A percentile compares a stretch with the other conserved stretches of the same genome.
phyloP scores from a whole-genome alignment of 306 rosid species.

The Fragaria vesca region DNA sequence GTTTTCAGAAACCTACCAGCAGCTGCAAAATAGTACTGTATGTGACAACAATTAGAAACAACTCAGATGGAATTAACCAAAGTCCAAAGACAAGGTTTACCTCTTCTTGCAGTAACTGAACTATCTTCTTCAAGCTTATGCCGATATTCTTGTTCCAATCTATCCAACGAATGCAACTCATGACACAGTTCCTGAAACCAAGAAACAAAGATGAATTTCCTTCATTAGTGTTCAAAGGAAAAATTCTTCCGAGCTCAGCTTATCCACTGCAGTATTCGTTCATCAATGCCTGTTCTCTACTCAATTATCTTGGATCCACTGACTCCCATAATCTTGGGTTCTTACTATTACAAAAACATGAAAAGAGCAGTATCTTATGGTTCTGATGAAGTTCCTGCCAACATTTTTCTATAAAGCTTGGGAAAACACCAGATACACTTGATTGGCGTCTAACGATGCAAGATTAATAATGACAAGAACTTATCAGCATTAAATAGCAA shows the following conservation, averaged over 20 bases:
- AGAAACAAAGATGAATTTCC: conserved; percentile 17
- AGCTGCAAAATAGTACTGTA: neutral
- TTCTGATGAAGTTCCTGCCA: too few species aligned
- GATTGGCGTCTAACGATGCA: too few species aligned
- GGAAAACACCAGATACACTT: too few species aligned
- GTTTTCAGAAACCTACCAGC: neutral
- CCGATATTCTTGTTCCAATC: conserved; percentile 65
- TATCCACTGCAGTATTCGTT: too few species aligned
- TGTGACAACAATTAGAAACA: neutral
- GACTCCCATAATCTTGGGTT: too few species aligned
- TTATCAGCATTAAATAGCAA: too few species aligned
- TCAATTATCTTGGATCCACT: too few species aligned
- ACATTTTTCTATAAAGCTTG: too few species aligned
- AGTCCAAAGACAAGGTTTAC: conserved; percentile 32
- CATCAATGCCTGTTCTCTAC: too few species aligned
- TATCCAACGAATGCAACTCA: conserved; percentile 69
- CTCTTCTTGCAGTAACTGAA: conserved; percentile 63
- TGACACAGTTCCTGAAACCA: conserved; percentile 70
- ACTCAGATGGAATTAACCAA: neutral
- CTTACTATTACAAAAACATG: too few species aligned
- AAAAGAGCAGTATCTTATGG: too few species aligned
- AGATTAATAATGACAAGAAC: too few species aligned
- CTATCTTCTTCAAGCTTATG: conserved; percentile 68
- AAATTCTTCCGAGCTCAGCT: neutral
- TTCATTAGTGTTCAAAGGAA: conserved; percentile 24